Conservation (phyloP, 2,329 filamentous ascomycete genomes). For the Ceratocystis papillata region DNA sequence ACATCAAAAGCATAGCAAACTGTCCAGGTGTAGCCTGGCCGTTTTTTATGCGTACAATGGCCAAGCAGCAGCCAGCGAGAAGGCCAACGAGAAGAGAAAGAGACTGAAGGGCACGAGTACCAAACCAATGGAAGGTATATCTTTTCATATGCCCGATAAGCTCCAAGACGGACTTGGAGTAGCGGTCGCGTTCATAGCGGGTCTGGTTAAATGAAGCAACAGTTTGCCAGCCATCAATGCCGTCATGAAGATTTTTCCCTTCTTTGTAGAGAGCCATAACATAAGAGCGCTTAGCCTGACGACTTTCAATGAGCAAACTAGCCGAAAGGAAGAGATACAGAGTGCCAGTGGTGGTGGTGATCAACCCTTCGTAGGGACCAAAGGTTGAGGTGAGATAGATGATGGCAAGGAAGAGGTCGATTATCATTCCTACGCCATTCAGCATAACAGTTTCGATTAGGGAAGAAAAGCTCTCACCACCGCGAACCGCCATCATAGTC, state of each 20-base stretch:
- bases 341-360: conserved; percentile 47
- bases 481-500: conserved; percentile 46
- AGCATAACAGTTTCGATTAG: conserved; percentile 50
- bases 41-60: conserved; percentile 55
- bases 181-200: conserved; percentile 45
- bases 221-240: conserved; percentile 49
- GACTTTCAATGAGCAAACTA: conserved; percentile 42
- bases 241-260: conserved; percentile 44
- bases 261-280: conserved; percentile 46
- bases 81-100: conserved; percentile 59
- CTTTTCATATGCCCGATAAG: conserved; percentile 18
- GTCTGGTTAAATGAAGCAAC: conserved; percentile 51
- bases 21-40: conserved; percentile 51
- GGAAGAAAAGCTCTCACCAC: conserved; percentile 43
- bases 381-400: conserved; percentile 49
- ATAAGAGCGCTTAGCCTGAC: conserved; percentile 40
- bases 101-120: conserved; percentile 41
- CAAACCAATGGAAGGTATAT: conserved; percentile 25
- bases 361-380: conserved; percentile 51
- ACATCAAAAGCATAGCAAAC: conserved; percentile 61
- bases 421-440: conserved; percentile 47
- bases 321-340: conserved; percentile 46
- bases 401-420: conserved; percentile 50
- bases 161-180: conserved; percentile 38
- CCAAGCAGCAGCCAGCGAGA: conserved; percentile 50